Conservation (phyloP, 441 rosid species). For the Isatis lusitanica region DNA sequence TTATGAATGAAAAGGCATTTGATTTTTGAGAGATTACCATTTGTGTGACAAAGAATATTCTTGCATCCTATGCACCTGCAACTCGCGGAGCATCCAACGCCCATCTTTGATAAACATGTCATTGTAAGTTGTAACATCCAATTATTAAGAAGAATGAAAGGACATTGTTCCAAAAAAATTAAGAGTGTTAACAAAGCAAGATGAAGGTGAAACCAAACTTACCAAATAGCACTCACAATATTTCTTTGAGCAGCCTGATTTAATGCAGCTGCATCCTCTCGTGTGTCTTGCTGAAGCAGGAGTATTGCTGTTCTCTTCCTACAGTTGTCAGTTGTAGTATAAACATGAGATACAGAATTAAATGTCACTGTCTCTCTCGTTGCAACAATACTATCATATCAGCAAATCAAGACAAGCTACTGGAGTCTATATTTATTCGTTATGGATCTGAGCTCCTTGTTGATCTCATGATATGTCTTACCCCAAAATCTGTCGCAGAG, state of each 20-base stretch:
- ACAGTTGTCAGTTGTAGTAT: slow-evolving; percentile 14
- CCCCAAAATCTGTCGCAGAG: slow-evolving; percentile 38
- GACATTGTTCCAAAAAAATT: background rate
- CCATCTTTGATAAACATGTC: slow-evolving; percentile 38
- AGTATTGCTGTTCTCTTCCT: slow-evolving; percentile 66
- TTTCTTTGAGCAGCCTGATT: slow-evolving; percentile 66
- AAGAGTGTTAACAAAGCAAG: background rate
- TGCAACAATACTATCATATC: background rate
- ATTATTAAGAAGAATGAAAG: slow-evolving; percentile 29
- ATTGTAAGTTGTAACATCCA: background rate
- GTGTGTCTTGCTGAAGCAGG: slow-evolving; percentile 71
- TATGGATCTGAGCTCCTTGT: background rate
- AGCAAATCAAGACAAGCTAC: slow-evolving; percentile 14
- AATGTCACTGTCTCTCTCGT: background rate
- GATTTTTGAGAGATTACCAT: slow-evolving; percentile 40
- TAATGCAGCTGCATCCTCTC: slow-evolving; percentile 76
- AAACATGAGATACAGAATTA: background rate
- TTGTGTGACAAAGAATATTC: slow-evolving; percentile 47
- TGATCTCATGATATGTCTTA: slow-evolving; percentile 31
- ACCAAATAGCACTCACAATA: slow-evolving; percentile 80
- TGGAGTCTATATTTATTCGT: background rate
- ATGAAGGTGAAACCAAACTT: slow-evolving; percentile 17
- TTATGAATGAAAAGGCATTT: background rate
- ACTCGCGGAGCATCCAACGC: slow-evolving; percentile 69
- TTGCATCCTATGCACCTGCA: slow-evolving; percentile 69